Evolutionary conservation across 768 basidiomycete genomes (phyloP), one percentile per base, ranked within the genome.

Genomic region (Cystobasidium tubakii): DNA sequence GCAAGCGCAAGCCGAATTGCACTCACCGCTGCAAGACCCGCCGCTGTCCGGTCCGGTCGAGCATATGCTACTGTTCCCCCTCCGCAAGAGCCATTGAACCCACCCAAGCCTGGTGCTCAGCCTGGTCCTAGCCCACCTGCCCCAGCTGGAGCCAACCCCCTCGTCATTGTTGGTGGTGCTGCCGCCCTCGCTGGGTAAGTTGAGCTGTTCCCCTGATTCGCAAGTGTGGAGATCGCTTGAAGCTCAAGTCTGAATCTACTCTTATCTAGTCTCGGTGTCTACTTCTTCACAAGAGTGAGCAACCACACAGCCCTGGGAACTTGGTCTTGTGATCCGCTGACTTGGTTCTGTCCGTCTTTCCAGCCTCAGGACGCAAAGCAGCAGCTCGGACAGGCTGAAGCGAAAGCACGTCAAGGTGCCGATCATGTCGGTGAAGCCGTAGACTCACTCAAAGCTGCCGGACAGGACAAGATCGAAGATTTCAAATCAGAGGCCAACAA

Each of bases 241-340:
- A 50, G 46, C 46, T 50, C 15, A 17, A 17, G 7, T 21, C 7
- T n/a, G 15, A 6, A 50, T 65, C 19, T 44, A 33, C 36, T 54
- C 12, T 19, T n/a, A 27, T 34, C 65, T 39, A 67, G 69, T 39
- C 54, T 71, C 43, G 69, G 69, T 39, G 69, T 71, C 69, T 71
- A 71, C 69, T 71, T 71, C 69, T 71, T 71, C 69, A 71, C 69
- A 12, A 29, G 50, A n/a, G 63, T 65, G 21, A 31, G 57, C 33
- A 4, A 3, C 6, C 7, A 6, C 39, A 39, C 7, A 15, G 15
- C 39, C n/a, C n/a, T n/a, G n/a, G n/a, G n/a, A n/a, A n/a, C n/a
- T n/a, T n/a, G n/a, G n/a, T n/a, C n/a, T n/a, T n/a, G n/a, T n/a
- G n/a, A n/a, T n/a, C n/a, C n/a, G n/a, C n/a, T n/a, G n/a, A n/a